Evolutionary conservation across 1,284 basidiomycete species (phyloP).

Genomic region (Abortiporus biennis): DNA sequence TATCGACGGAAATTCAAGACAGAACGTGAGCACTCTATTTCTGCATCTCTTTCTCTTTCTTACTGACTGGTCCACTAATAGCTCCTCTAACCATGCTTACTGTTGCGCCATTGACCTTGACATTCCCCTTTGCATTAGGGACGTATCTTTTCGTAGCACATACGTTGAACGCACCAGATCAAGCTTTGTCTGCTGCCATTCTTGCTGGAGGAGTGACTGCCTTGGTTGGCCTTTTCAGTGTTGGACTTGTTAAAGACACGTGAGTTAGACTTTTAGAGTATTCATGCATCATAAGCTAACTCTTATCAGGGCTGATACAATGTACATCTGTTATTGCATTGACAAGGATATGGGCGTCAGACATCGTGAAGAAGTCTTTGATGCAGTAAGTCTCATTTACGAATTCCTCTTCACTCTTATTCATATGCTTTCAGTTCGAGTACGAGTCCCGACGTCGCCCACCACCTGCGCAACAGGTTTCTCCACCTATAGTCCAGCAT

Average conservation of each 20-base stretch:
- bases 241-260: constrained; percentile 79
- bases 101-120: constrained; percentile 73
- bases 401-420: neutral
- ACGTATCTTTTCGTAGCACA: constrained; percentile 89
- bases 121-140: constrained; percentile 73
- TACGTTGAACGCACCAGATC: constrained; percentile 68
- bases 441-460: constrained; percentile 34
- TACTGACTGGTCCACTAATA: no score
- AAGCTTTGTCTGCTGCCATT: constrained; percentile 73
- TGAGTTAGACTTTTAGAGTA: constrained; percentile 27
- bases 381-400: constrained; percentile 47
- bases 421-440: constrained; percentile 29
- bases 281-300: constrained; percentile 1
- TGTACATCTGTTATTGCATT: constrained; percentile 88
- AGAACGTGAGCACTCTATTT: constrained; percentile 57
- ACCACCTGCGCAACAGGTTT: constrained; percentile 13
- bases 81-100: constrained; percentile 71
- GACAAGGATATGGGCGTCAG: constrained; percentile 68
- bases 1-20: constrained; percentile 44
- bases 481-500: constrained; percentile 9
- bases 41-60: constrained; percentile 5
- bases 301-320: constrained; percentile 57
- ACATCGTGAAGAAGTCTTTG: constrained; percentile 63
- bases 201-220: constrained; percentile 78
- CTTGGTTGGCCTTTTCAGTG: constrained; percentile 77